Conservation (phyloP, 2,329 filamentous ascomycete genomes). For the Berkeleyomyces basicola region DNA sequence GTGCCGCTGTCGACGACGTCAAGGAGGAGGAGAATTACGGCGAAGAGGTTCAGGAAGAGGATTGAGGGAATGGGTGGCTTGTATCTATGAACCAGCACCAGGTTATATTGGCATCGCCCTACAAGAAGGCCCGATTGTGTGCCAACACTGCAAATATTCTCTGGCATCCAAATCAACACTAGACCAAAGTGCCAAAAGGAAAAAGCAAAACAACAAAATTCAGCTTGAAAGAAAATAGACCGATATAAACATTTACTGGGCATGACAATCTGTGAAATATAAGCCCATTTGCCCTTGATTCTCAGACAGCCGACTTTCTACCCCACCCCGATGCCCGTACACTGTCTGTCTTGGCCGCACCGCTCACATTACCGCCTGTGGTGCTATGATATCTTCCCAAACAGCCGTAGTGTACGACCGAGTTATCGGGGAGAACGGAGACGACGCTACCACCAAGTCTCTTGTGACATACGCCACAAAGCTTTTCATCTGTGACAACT, state of each 20-base stretch:
- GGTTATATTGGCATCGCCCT: neutral
- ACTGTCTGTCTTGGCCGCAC: neutral
- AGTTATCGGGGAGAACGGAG: conserved; percentile 70
- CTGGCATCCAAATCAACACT: neutral
- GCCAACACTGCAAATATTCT: neutral
- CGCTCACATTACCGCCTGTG: conserved; percentile 15
- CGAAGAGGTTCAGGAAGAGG: conserved; percentile 61
- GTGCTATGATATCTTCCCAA: conserved; percentile 28
- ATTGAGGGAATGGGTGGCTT: conserved; percentile 17
- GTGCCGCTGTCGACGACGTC: conserved; percentile 29
- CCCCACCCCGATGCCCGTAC: conserved; percentile 8
- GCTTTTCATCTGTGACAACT: conserved; percentile 68
- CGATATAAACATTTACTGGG: neutral
- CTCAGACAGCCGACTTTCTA: neutral
- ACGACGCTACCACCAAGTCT: conserved; percentile 81
- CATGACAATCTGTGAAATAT: neutral
- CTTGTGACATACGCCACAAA: conserved; percentile 89
- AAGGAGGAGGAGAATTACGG: conserved; percentile 68
- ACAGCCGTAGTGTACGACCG: conserved; percentile 70
- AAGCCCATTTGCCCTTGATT: neutral
- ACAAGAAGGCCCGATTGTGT: neutral
- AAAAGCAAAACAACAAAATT: conserved; percentile 1
- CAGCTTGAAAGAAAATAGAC: neutral
- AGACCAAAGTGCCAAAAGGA: neutral
- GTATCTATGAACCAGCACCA: neutral